phyloP scores from a whole-genome alignment of 345 rosid genomes.

The Ailanthus altissimus region DNA sequence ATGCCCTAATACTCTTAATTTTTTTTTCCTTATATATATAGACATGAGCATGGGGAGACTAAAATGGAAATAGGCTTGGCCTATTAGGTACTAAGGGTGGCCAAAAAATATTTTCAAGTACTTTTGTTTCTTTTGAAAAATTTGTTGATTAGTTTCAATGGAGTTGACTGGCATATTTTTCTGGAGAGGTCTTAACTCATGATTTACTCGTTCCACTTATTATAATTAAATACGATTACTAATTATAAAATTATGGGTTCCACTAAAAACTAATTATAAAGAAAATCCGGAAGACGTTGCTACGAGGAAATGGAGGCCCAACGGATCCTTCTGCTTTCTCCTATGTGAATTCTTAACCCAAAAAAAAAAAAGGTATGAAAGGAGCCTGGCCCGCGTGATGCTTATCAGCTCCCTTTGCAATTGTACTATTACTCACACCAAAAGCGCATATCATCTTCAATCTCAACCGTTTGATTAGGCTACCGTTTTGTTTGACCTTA shows the following conservation, averaged over 20 bases:
- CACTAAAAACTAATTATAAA: slow-evolving; percentile 14
- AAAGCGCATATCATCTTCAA: neutral
- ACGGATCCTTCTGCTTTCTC: neutral
- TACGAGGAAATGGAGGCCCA: slow-evolving; percentile 23
- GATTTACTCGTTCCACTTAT: slow-evolving; percentile 6
- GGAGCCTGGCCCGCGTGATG: slow-evolving; percentile 28
- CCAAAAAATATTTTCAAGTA: too few relatives aligned
- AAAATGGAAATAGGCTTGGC: too few relatives aligned
- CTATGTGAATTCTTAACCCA: slow-evolving; percentile 18
- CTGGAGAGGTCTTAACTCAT: neutral
- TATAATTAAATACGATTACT: neutral
- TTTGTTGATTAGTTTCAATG: neutral
- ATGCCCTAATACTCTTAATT: too few relatives aligned
- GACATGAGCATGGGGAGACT: too few relatives aligned
- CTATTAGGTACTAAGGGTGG: too few relatives aligned
- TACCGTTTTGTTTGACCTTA: neutral
- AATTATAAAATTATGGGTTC: slow-evolving; percentile 11
- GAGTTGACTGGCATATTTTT: slow-evolving; percentile 12
- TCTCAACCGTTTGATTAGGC: neutral
- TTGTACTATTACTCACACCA: neutral
- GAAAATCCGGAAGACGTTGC: neutral
- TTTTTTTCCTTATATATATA: too few relatives aligned
- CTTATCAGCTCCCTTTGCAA: slow-evolving; percentile 23
- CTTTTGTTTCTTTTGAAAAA: too few relatives aligned
- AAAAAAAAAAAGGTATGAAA: slow-evolving; percentile 2